phyloP scores from a whole-genome alignment of 495 filamentous ascomycete genomes.

The Penicillium paxilli region DNA sequence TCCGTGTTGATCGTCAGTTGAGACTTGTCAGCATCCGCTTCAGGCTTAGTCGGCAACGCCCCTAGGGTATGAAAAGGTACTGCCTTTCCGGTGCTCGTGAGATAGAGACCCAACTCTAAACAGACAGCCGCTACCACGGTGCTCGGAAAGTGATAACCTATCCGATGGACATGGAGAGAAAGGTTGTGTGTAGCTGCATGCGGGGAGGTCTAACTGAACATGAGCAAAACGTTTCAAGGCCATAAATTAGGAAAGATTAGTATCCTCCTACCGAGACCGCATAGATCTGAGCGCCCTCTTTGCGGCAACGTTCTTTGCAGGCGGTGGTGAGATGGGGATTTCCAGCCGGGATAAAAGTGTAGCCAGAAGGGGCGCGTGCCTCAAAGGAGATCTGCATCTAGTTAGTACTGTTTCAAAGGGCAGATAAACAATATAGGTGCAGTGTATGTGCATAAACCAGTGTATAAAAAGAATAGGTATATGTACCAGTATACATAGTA shows the following conservation, averaged over 20 bases:
- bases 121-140: slow-evolving; percentile 56
- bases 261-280: slow-evolving; percentile 70
- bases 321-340: slow-evolving; percentile 69
- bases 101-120: slow-evolving; percentile 41
- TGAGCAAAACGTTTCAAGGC: slow-evolving; percentile 11
- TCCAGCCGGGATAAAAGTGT: slow-evolving; percentile 80
- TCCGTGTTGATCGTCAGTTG: slow-evolving; percentile 71
- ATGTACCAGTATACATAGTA: no score
- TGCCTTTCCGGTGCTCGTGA: slow-evolving; percentile 45
- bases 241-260: not conserved
- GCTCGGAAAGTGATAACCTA: slow-evolving; percentile 76
- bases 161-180: slow-evolving; percentile 68
- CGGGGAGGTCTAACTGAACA: slow-evolving; percentile 39
- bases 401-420: not conserved
- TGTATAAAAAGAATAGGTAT: no score
- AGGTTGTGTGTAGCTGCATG: slow-evolving; percentile 51
- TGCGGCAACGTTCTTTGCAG: slow-evolving; percentile 80
- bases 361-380: slow-evolving; percentile 67
- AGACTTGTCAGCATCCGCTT: slow-evolving; percentile 31
- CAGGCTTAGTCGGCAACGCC: slow-evolving; percentile 6
- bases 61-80: slow-evolving; percentile 32
- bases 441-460: no score
- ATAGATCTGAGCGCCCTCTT: slow-evolving; percentile 64
- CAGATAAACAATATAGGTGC: not conserved
- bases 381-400: slow-evolving; percentile 47